Conservation (phyloP, 768 basidiomycete genomes). For the Xerocomus spinulosus region DNA sequence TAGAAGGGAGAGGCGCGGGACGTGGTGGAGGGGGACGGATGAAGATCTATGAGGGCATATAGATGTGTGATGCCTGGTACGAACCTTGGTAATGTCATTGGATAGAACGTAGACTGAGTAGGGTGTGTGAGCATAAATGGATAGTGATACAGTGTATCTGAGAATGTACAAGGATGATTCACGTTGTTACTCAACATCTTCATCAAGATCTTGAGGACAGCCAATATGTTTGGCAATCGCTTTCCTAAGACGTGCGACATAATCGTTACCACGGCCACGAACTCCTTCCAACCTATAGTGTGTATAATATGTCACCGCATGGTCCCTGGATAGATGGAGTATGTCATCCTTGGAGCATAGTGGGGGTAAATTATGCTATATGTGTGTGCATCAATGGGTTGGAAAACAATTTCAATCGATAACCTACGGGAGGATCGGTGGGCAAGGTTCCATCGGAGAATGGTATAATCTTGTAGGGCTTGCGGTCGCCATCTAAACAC, state of each 20-base stretch:
- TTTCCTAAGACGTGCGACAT: neutral
- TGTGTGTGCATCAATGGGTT: too few species aligned
- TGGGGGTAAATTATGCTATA: neutral
- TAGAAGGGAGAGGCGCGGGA: neutral
- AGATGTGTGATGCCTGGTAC: neutral
- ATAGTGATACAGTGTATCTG: too few species aligned
- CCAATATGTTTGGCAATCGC: neutral
- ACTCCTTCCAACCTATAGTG: neutral
- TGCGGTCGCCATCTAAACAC: neutral
- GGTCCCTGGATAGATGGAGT: neutral
- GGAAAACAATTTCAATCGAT: too few species aligned
- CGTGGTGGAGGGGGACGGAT: conserved; percentile 24
- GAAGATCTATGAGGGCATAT: conserved; percentile 21
- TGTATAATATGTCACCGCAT: neutral
- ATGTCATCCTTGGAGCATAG: neutral
- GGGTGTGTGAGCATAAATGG: too few species aligned
- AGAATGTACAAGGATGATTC: too few species aligned
- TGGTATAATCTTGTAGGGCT: neutral
- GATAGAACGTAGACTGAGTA: too few species aligned
- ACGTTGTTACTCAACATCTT: too few species aligned
- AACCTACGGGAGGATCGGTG: too few species aligned
- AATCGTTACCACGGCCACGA: neutral
- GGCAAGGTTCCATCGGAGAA: neutral
- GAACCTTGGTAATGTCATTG: too few species aligned
- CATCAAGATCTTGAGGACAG: neutral